Evolutionary conservation across 129 eudicot genomes (phyloP), one percentile per base, ranked within the genome.

Genomic region (Arctium minus): DNA sequence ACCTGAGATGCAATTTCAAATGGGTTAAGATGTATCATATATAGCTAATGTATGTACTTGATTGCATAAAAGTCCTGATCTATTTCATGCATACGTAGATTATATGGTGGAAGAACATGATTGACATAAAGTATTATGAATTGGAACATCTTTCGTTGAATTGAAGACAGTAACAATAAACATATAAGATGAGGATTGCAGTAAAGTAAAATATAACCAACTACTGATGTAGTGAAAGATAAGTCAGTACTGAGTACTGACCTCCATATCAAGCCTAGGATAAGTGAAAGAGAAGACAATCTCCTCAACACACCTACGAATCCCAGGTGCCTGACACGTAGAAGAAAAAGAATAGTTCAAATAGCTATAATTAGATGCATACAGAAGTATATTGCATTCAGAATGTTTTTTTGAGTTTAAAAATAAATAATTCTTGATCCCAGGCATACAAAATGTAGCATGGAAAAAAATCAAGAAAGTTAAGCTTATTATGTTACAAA

Each of bases 201-300:
- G n/a, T 18, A 70, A 48, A 3, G 38, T 6, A 75, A 70, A 35
- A 72, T 6, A 68, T 38, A 68, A 72, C 22, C 4, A 70, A 48
- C 37, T 64, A 46, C 18, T 17, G 12, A 76, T 11, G 62, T 48
- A 75, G 32, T 76, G 9, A 31, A 62, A 74, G 27, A 32, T 12
- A 81, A 36, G 27, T 33, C n/a, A 80, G 44, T 40, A 79, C 87
- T 44, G 31, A 80, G 44, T 40, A 79, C 87, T 44, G 31, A 39
- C 17, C 99, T 89, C 98, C 92, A 93, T 89, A 90, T 96, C 99
- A 81, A 96, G 91, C 90, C 99, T 90, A 6, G 99, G 99, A 88
- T 96, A 95, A 83, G 93, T 87, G 81, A 77, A 93, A 60, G 94
- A 79, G 89, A 93, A 96, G 30, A 93, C 92, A 78, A 96, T 93